Evolutionary conservation across 192 early-diverging fungal genomes (phyloP).

Genomic region (Linnemannia elongata): DNA sequence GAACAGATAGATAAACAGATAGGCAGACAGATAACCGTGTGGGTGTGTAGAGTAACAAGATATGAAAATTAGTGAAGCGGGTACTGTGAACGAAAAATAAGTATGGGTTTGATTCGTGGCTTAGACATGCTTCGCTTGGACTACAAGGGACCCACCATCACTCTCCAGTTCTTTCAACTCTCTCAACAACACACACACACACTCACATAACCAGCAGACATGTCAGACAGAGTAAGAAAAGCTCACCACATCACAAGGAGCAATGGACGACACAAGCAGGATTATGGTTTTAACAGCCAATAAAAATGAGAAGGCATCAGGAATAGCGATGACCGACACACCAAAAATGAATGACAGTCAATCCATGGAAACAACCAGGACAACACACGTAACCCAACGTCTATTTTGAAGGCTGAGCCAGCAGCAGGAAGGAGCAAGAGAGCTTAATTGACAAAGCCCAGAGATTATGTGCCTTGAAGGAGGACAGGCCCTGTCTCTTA

Average conservation of each 20-base stretch:
- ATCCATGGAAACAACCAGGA: too few relatives aligned
- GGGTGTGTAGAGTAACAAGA: not conserved
- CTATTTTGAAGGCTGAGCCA: too few relatives aligned
- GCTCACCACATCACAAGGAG: not conserved
- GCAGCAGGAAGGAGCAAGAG: too few relatives aligned
- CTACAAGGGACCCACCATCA: not conserved
- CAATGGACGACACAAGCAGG: not conserved
- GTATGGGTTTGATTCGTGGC: not conserved
- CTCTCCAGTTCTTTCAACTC: not conserved
- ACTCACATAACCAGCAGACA: conserved; percentile 10
- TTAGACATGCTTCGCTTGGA: not conserved
- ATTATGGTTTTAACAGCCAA: not conserved
- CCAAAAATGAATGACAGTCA: too few relatives aligned
- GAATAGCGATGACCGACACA: too few relatives aligned
- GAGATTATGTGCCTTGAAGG: too few relatives aligned
- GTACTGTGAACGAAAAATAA: not conserved
- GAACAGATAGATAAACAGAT: not conserved
- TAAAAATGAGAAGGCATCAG: too few relatives aligned
- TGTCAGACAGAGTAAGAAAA: conserved; percentile 56
- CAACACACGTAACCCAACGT: too few relatives aligned
- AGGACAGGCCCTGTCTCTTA: too few relatives aligned
- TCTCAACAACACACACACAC: not conserved
- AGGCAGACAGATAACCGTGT: not conserved
- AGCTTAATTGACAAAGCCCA: too few relatives aligned
- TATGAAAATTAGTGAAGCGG: not conserved